Percentiles rank a stretch among this genome's conserved stretches.
These are phyloP conservation scores for Cladosporium sp. DNA, from an alignment of 2,329 filamentous ascomycete genomes.

Conservation along the genomic window DNA sequence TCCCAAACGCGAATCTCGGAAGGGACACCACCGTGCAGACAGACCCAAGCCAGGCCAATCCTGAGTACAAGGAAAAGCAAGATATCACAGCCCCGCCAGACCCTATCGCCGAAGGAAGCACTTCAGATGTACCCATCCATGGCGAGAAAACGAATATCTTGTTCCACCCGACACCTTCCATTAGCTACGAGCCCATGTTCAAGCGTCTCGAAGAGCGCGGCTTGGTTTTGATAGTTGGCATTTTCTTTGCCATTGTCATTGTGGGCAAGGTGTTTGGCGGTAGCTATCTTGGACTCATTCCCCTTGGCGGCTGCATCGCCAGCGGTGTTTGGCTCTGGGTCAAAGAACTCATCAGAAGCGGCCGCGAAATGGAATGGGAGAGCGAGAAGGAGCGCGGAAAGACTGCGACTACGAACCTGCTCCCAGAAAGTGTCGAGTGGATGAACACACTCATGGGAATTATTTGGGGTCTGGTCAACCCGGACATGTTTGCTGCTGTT, in stretches of 20 bases:
- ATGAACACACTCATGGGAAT: conserved; percentile 84
- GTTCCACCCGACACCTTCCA: conserved; percentile 87
- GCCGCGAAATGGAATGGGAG: conserved; percentile 79
- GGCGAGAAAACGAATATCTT: conserved; percentile 95
- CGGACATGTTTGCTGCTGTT: conserved; percentile 86
- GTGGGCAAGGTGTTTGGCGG: conserved; percentile 77
- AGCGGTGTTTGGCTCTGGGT: conserved; percentile 85
- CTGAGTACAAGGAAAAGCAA: conserved; percentile 79
- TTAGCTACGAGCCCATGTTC: conserved; percentile 89
- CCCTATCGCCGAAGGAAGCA: conserved; percentile 73
- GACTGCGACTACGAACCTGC: conserved; percentile 77
- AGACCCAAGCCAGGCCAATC: conserved; percentile 63
- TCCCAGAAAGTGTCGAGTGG: conserved; percentile 89
- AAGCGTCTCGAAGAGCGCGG: conserved; percentile 68
- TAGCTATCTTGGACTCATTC: conserved; percentile 68
- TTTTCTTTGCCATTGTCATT: conserved; percentile 69
- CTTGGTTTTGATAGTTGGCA: conserved; percentile 62
- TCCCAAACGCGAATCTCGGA: conserved; percentile 84
- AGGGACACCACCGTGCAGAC: conserved; percentile 70
- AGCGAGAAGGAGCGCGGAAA: conserved; percentile 80
- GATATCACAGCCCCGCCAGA: conserved; percentile 89
- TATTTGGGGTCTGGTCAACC: conserved; percentile 87
- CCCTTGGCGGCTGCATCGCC: conserved; percentile 64
- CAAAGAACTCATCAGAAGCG: conserved; percentile 78
- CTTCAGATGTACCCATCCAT: conserved; percentile 90